Evolutionary conservation across 805 yeast species (phyloP).

Genomic region (Myxozyma mucilagina): DNA sequence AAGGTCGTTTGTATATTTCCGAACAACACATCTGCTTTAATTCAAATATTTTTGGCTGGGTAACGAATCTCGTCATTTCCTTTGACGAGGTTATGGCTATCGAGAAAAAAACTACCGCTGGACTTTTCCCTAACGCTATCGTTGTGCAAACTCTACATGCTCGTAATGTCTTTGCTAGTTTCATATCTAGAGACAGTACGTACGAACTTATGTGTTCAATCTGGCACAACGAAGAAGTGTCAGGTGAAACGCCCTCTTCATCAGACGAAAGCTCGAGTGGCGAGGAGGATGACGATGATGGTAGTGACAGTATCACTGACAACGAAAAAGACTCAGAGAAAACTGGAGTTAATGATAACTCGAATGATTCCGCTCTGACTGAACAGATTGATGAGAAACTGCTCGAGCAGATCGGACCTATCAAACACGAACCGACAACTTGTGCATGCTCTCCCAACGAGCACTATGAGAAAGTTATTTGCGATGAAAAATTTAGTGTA

Average conservation of each 20-base stretch:
- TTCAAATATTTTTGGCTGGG: slow-evolving; percentile 87
- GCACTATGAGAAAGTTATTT: slow-evolving; percentile 36
- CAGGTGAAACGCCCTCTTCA: slow-evolving; percentile 10
- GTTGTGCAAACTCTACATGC: slow-evolving; percentile 61
- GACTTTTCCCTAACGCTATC: slow-evolving; percentile 88
- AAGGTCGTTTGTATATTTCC: slow-evolving; percentile 82
- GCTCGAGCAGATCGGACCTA: slow-evolving; percentile 53
- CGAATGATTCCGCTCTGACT: slow-evolving; percentile 35
- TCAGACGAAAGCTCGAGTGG: slow-evolving; percentile 29
- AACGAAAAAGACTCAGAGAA: slow-evolving; percentile 9
- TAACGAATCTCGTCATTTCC: slow-evolving; percentile 72
- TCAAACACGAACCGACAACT: slow-evolving; percentile 58
- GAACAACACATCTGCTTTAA: slow-evolving; percentile 81
- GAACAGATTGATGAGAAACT: slow-evolving; percentile 6
- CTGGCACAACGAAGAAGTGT: slow-evolving; percentile 53
- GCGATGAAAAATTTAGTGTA: slow-evolving; percentile 50
- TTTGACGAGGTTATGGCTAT: slow-evolving; percentile 67
- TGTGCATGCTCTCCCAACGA: slow-evolving; percentile 43
- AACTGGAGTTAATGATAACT: slow-evolving; percentile 17
- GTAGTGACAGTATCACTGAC: slow-evolving; percentile 6
- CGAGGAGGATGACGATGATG: slow-evolving; percentile 33
- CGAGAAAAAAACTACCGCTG: slow-evolving; percentile 84
- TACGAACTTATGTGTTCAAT: slow-evolving; percentile 65
- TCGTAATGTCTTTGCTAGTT: slow-evolving; percentile 81
- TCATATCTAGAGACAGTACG: slow-evolving; percentile 77